Evolutionary conservation across 2,329 filamentous ascomycete genomes (phyloP).

Genomic region (Penicillium sp.): DNA sequence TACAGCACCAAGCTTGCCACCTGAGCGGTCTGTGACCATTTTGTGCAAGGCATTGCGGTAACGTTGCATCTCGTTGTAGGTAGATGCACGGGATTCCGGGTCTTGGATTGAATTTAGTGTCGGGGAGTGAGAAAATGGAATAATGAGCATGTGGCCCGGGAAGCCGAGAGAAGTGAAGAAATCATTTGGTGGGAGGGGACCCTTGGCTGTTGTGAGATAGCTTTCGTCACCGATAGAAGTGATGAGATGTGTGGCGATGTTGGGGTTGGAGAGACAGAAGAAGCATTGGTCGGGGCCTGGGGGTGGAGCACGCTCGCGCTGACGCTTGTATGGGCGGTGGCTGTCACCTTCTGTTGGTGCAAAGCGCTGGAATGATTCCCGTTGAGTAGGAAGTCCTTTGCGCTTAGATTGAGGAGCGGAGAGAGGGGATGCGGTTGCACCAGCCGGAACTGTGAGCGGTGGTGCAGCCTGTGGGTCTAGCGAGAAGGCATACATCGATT

Average conservation of each 20-base stretch:
- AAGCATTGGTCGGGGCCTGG: constrained; percentile 79
- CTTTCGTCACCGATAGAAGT: constrained; percentile 82
- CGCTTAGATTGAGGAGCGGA: constrained; percentile 59
- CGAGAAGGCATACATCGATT: constrained; percentile 60
- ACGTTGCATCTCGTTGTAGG: constrained; percentile 76
- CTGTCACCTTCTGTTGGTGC: constrained; percentile 39
- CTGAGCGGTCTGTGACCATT: constrained; percentile 61
- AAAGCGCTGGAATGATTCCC: constrained; percentile 40
- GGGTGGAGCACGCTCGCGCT: constrained; percentile 43
- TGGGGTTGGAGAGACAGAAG: constrained; percentile 90
- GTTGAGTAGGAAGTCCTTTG: constrained; percentile 38
- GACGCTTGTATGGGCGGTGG: constrained; percentile 42
- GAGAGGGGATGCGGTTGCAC: constrained; percentile 72
- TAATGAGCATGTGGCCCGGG: constrained; percentile 85
- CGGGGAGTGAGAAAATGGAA: constrained; percentile 78
- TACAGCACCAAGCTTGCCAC: constrained; percentile 69
- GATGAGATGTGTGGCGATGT: constrained; percentile 81
- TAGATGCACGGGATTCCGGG: constrained; percentile 55
- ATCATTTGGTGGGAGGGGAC: constrained; percentile 70
- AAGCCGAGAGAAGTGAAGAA: constrained; percentile 74
- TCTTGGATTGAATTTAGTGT: constrained; percentile 68
- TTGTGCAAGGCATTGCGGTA: constrained; percentile 75
- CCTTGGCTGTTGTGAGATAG: constrained; percentile 90
- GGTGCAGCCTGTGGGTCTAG: constrained; percentile 65
- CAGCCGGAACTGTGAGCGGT: constrained; percentile 62